Percentiles rank a stretch among this genome's conserved stretches.
Evolutionary conservation across 1,139 yeast genomes (phyloP).

Genomic region (Magnusiomyces paraingens): DNA sequence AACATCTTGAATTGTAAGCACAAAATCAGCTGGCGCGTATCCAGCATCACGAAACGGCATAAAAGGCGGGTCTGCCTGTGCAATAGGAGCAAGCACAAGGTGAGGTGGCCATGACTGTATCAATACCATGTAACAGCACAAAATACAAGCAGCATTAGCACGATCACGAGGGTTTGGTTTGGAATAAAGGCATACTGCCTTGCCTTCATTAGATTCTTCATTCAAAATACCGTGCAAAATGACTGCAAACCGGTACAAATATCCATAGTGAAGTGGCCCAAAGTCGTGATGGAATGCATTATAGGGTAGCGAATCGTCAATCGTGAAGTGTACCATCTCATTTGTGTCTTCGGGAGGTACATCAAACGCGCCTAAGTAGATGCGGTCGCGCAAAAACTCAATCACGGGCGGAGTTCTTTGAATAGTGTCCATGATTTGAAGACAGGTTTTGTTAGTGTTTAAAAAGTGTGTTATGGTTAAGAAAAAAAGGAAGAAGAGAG

Average conservation of each 20-base stretch:
- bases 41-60: slow-evolving; percentile 97
- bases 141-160: slow-evolving; percentile 88
- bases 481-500: not conserved
- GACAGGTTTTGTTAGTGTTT: slow-evolving; percentile 2
- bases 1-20: slow-evolving; percentile 85
- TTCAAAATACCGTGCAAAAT: slow-evolving; percentile 85
- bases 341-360: slow-evolving; percentile 68
- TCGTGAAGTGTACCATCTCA: slow-evolving; percentile 77
- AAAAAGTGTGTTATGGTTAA: not conserved
- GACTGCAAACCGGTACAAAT: slow-evolving; percentile 89
- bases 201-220: slow-evolving; percentile 75
- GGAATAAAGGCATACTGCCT: slow-evolving; percentile 87
- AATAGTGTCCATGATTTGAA: slow-evolving; percentile 11
- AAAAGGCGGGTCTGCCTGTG: slow-evolving; percentile 89
- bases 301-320: slow-evolving; percentile 86
- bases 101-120: slow-evolving; percentile 99
- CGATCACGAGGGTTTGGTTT: slow-evolving; percentile 73
- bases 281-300: slow-evolving; percentile 92
- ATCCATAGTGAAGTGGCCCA: slow-evolving; percentile 93
- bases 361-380: slow-evolving; percentile 88
- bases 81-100: slow-evolving; percentile 88
- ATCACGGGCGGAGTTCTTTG: slow-evolving; percentile 29
- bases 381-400: slow-evolving; percentile 52
- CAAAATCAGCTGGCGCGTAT: slow-evolving; percentile 90
- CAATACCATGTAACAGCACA: slow-evolving; percentile 90